These are phyloP conservation scores for Phytophthora litchii DNA, from an alignment of 352 stramenopile genomes.

Conservation along the genomic window DNA sequence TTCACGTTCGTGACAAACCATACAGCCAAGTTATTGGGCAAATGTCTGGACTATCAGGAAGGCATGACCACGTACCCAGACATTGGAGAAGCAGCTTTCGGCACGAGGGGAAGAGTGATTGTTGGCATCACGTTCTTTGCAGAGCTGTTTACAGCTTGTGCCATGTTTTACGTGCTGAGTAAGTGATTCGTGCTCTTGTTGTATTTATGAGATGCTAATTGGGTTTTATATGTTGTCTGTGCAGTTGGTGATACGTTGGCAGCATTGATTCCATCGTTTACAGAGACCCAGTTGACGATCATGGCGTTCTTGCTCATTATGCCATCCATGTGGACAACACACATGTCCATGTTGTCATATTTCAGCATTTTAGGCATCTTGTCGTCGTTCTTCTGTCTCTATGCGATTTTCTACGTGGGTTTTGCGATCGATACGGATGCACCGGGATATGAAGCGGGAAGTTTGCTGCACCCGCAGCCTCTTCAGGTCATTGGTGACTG, in stretches of 20 bases:
- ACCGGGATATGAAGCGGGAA: constrained; percentile 51
- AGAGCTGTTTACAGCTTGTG: constrained; percentile 81
- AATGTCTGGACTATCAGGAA: constrained; percentile 81
- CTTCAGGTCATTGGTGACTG: constrained; percentile 65
- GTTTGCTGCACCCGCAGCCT: constrained; percentile 64
- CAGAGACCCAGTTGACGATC: constrained; percentile 63
- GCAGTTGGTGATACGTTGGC: constrained; percentile 80
- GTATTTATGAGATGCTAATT: neutral
- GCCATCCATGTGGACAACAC: constrained; percentile 81
- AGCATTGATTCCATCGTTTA: constrained; percentile 70
- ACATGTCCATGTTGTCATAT: constrained; percentile 84
- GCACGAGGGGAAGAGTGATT: constrained; percentile 65
- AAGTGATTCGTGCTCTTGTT: constrained; percentile 22
- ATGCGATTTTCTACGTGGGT: constrained; percentile 78
- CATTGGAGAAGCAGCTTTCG: constrained; percentile 84
- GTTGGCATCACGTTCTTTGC: constrained; percentile 85
- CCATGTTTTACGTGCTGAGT: constrained; percentile 86
- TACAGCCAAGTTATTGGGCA: constrained; percentile 83
- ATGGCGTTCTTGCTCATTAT: constrained; percentile 76
- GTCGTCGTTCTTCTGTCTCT: constrained; percentile 84
- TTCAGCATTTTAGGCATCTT: constrained; percentile 86
- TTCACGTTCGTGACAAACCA: constrained; percentile 88
- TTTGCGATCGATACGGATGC: constrained; percentile 54
- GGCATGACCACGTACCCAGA: constrained; percentile 86
- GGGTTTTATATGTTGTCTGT: constrained; percentile 1